phyloP scores from a whole-genome alignment of 2,329 filamentous ascomycete genomes.

The Arthrocladium fulminans region DNA sequence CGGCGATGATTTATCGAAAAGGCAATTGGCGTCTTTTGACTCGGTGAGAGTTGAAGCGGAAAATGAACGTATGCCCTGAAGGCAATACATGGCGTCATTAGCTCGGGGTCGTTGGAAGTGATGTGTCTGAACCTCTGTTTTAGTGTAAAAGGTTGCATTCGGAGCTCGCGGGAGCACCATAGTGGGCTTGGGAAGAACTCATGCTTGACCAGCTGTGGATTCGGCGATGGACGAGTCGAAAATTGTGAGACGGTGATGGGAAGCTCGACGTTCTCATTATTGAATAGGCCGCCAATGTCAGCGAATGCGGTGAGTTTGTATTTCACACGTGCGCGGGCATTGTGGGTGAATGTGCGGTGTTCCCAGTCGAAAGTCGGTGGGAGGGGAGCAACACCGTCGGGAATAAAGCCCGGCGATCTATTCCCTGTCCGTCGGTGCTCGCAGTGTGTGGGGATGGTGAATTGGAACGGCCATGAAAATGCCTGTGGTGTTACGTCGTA shows the following conservation, averaged over 20 bases:
- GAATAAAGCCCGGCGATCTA: background rate
- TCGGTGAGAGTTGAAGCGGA: background rate
- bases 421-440: background rate
- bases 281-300: background rate
- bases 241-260: background rate
- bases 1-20: background rate
- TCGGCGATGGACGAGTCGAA: background rate
- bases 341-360: background rate
- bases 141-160: background rate
- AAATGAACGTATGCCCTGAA: constrained; percentile 2
- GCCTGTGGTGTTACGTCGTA: constrained; percentile 3
- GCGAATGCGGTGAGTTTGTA: constrained; percentile 1
- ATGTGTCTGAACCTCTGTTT: constrained; percentile 7
- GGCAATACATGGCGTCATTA: constrained; percentile 1
- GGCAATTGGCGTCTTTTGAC: background rate
- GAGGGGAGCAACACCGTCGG: background rate
- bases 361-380: background rate
- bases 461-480: constrained; percentile 5
- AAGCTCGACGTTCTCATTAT: constrained; percentile 3
- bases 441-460: constrained; percentile 4
- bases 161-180: constrained; percentile 1
- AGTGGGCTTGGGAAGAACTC: background rate
- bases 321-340: constrained; percentile 3
- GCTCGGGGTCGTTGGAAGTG: constrained; percentile 1
- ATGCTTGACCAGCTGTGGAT: background rate